Base-by-base conservation (phyloP, 1,284 basidiomycete genomes). In the Naganishia liquefaciens region DNA sequence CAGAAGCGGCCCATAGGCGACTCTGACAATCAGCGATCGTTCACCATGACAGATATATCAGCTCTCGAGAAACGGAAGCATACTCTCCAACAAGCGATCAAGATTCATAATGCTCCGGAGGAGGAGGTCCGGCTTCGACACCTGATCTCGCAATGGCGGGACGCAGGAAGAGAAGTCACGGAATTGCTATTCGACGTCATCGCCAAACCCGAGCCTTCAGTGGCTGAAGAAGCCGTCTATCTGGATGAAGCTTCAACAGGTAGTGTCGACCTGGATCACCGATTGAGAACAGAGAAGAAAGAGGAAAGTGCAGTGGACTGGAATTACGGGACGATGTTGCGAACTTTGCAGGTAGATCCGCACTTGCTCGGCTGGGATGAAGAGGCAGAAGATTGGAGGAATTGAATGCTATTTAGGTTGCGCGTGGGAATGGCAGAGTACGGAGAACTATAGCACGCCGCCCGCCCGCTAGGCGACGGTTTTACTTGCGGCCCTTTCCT, bases 401-500 rank as follows among this genome's bases (percentile, higher is more conserved):
- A 51, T 52, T 23, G 21, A 46, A 33, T 57, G 47, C 37, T 37
- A 62, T 47, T 23, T 33, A 49, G 7, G 9, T 44, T 19, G 13
- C 33, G 10, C 2, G 13, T 37, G 33, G 10, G 33, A 3, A 37
- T 5, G 33, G 13, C 33, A 37, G 33, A 37, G 4, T 37, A 37
- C 33, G 13, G 6, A 13, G 33, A 37, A 37, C 4, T 2, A 10
- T 13, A 13, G 33, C 10, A 3, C 6, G 33, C 13, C 33, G 6
- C 13, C 13, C 13, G 33, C 33, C 33, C 43, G 43, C 23, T 5
- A 5, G 15, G 15, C n/a, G 9, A 9, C 19, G 19, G 43, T 13
- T 49, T 40, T 60, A 60, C 39, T 60, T 60, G 40, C 57, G 57
- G 2, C 57, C 57, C 82, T 91, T 92, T 80, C 88, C 91, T 82